Evolutionary conservation across 768 basidiomycete genomes (phyloP).

Genomic region (Mycena maculata): DNA sequence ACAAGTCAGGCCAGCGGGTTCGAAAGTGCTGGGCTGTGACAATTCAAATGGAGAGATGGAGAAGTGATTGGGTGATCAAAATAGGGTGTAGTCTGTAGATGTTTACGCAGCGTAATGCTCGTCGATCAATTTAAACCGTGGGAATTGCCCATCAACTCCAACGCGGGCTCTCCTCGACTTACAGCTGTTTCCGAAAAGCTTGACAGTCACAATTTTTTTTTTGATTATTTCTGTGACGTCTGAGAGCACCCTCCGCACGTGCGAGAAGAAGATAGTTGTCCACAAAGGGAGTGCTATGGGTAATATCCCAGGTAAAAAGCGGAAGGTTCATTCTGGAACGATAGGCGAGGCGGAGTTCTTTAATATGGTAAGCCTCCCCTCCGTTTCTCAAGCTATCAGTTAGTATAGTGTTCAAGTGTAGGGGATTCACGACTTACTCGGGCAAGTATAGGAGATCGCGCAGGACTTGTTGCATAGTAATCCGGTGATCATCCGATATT

Average conservation of each 20-base stretch:
- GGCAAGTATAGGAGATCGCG: constrained; percentile 16
- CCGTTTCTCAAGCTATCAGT: constrained; percentile 6
- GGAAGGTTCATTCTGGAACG: constrained; percentile 7
- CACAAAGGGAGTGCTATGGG: constrained; percentile 10
- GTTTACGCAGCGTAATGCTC: too few species aligned
- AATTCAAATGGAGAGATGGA: too few species aligned
- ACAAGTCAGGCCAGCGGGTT: too few species aligned
- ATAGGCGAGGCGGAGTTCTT: constrained; percentile 25
- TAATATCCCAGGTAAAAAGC: constrained; percentile 8
- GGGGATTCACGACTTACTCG: constrained; percentile 5
- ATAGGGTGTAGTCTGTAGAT: too few species aligned
- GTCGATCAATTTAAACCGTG: too few species aligned
- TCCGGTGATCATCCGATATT: constrained; percentile 22
- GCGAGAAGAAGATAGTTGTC: constrained; percentile 19
- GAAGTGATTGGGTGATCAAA: too few species aligned
- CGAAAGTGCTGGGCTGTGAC: too few species aligned
- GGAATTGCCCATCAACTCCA: too few species aligned
- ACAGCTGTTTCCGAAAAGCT: too few species aligned
- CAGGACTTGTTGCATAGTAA: constrained; percentile 16
- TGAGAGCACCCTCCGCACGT: constrained; percentile 15
- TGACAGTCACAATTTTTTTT: too few species aligned
- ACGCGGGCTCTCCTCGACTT: too few species aligned
- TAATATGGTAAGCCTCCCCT: constrained; percentile 4
- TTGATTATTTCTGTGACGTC: constrained; percentile 1
- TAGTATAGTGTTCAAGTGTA: constrained; percentile 6